A percentile compares a stretch with the other conserved stretches of the same genome.
Evolutionary conservation across 2,329 filamentous ascomycete species (phyloP).

Genomic region (Huntiella omanensis): DNA sequence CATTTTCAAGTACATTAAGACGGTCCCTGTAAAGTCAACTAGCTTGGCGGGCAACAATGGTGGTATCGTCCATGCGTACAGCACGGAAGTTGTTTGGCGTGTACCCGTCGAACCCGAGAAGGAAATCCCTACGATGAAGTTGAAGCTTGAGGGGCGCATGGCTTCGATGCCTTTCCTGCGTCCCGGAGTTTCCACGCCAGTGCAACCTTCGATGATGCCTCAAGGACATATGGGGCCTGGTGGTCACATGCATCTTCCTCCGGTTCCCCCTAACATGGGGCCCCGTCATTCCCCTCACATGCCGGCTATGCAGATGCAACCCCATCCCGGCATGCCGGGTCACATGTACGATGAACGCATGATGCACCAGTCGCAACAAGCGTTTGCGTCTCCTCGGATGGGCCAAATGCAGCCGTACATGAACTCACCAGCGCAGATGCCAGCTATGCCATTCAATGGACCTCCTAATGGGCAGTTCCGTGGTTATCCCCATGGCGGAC

Average conservation of each 20-base stretch:
- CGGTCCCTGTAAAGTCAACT: constrained; percentile 28
- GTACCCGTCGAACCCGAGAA: constrained; percentile 51
- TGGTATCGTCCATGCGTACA: constrained; percentile 68
- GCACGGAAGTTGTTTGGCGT: constrained; percentile 73
- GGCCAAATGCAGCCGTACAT: constrained; percentile 51
- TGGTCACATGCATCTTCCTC: constrained; percentile 45
- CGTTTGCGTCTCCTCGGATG: constrained; percentile 69
- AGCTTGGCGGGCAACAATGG: constrained; percentile 53
- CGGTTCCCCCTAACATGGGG: constrained; percentile 18
- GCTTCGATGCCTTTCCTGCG: constrained; percentile 38
- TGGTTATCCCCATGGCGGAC: constrained; percentile 45
- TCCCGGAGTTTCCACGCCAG: constrained; percentile 40
- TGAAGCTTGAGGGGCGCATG: constrained; percentile 63
- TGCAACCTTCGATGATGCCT: constrained; percentile 47
- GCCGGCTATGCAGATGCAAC: constrained; percentile 58
- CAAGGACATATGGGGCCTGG: constrained; percentile 68
- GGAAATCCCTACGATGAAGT: constrained; percentile 38
- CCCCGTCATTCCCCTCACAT: constrained; percentile 50
- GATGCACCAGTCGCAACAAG: constrained; percentile 63
- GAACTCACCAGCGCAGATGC: constrained; percentile 49
- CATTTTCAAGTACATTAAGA: constrained; percentile 35
- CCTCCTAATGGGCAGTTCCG: constrained; percentile 47
- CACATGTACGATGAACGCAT: constrained; percentile 52
- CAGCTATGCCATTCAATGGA: constrained; percentile 52
- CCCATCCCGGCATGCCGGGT: constrained; percentile 46